Conservation (phyloP, 2,329 filamentous ascomycete genomes). For the Cucurbitaria berberidis region DNA sequence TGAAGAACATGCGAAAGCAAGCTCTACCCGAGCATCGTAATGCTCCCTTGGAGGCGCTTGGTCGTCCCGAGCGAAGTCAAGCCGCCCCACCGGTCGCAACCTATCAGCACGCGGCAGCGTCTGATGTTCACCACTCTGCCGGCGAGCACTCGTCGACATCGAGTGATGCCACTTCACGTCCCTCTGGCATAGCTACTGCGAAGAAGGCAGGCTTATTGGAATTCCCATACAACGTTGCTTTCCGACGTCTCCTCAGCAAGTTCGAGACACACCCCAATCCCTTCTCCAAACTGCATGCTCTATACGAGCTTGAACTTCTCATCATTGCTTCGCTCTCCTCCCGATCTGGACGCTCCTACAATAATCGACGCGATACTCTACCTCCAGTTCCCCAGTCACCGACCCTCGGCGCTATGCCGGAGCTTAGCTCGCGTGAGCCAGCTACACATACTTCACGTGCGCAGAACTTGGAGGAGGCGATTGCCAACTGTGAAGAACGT, state of each 20-base stretch:
- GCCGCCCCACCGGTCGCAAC: conserved; percentile 52
- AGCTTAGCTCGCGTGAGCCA: conserved; percentile 53
- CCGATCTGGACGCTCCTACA: conserved; percentile 55
- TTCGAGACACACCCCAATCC: conserved; percentile 92
- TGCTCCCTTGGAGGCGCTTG: conserved; percentile 52
- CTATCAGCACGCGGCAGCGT: conserved; percentile 49
- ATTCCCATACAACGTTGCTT: conserved; percentile 83
- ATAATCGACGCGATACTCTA: conserved; percentile 48
- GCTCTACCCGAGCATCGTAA: conserved; percentile 44
- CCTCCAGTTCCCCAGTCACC: conserved; percentile 53
- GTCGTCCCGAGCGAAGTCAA: conserved; percentile 49
- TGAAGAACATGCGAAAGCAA: conserved; percentile 62
- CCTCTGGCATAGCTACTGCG: conserved; percentile 48
- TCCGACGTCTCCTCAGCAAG: conserved; percentile 78
- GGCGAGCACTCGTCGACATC: conserved; percentile 54
- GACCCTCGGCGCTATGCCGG: conserved; percentile 53
- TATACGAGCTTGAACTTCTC: conserved; percentile 83
- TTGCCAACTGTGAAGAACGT: conserved; percentile 72
- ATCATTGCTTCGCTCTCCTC: conserved; percentile 76
- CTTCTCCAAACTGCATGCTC: conserved; percentile 79
- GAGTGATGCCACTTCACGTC: conserved; percentile 53
- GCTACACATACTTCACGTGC: conserved; percentile 51
- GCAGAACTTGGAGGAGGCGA: conserved; percentile 67
- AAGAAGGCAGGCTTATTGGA: conserved; percentile 58
- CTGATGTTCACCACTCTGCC: conserved; percentile 50